Evolutionary conservation across 1,284 basidiomycete genomes (phyloP).

Genomic region (Mycena sp.): DNA sequence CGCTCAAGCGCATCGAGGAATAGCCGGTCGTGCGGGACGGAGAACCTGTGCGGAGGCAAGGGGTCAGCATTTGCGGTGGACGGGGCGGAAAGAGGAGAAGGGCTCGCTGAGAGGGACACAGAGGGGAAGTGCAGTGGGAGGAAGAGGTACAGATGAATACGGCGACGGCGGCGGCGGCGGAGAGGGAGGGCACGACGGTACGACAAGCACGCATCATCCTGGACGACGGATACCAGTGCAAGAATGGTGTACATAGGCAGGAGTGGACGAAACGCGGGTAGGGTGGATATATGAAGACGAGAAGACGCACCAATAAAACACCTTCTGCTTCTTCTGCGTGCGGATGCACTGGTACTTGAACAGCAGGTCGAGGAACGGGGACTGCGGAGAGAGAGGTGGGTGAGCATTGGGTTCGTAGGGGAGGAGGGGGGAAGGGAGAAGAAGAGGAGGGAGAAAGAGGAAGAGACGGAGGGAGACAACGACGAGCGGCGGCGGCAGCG

Average conservation of each 20-base stretch:
- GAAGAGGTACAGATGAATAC: no score
- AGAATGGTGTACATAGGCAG: background rate
- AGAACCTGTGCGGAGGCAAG: slow-evolving; percentile 40
- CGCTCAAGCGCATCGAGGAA: slow-evolving; percentile 94
- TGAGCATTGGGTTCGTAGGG: background rate
- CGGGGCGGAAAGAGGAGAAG: background rate
- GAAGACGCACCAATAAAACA: slow-evolving; percentile 86
- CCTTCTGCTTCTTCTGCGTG: slow-evolving; percentile 96
- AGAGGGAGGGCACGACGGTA: no score
- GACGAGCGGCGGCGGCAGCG: no score
- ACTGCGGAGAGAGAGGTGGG: slow-evolving; percentile 53
- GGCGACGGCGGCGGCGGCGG: no score
- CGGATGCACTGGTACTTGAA: slow-evolving; percentile 96
- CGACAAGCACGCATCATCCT: no score
- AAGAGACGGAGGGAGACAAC: background rate
- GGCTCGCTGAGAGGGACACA: no score
- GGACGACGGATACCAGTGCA: background rate
- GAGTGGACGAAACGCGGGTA: background rate
- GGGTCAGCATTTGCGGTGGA: background rate
- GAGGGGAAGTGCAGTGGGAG: no score
- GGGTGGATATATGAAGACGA: background rate
- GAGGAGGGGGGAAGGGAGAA: background rate
- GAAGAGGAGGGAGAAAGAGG: background rate
- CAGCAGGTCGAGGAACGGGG: slow-evolving; percentile 90
- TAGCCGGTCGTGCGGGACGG: slow-evolving; percentile 91